Base-by-base conservation (phyloP, 176 grass and related monocot species). In the Ensete ventricosum region DNA sequence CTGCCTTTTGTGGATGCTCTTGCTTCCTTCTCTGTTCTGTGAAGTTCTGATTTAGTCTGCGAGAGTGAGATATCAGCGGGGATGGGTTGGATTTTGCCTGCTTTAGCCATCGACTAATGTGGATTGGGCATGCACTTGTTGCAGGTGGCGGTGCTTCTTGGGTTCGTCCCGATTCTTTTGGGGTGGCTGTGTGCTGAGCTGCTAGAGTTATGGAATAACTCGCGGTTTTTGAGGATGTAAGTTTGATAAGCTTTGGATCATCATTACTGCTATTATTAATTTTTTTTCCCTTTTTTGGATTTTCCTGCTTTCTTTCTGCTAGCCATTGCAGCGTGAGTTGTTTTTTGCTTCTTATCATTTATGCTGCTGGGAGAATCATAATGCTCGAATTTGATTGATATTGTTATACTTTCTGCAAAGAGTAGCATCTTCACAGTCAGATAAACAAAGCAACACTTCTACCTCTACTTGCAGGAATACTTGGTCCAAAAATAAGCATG, bases 151-250 rank as follows among this genome's bases (percentile, higher is more conserved):
- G 52, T 74, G 52, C 53, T 74, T 55, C 7, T 74, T 43, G 52
- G 72, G 14, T 74, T 74, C 23, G 14, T 74, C 21, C 72, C 72
- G 2, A 29, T 74, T 57, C 24, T 74, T 26, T 55, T 74, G 53
- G 9, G 21, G 17, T 74, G 72, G 72, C 14, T 74, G 53, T 74
- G 58, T 25, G 12, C 72, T 26, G 72, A 74, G 53, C 12, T 54
- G 19, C 72, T 74, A 34, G 11, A 12, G 59, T 25, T 23, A 9
- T 52, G 34, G 58, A 64, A 52, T 9, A 76, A 22, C 55, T 51
- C 20, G 6, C 55, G 58, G 9, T 76, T 14, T 34, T 55, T 25
- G 11, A 17, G 9, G 3, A n/a, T 0, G 17, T 57, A 27, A 60
- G 51, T 7, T 60, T 3, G 57, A 21, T 17, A 12, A 67, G 8